Base-by-base conservation (phyloP, 1,284 basidiomycete species). In the Wolfiporia cocos region DNA sequence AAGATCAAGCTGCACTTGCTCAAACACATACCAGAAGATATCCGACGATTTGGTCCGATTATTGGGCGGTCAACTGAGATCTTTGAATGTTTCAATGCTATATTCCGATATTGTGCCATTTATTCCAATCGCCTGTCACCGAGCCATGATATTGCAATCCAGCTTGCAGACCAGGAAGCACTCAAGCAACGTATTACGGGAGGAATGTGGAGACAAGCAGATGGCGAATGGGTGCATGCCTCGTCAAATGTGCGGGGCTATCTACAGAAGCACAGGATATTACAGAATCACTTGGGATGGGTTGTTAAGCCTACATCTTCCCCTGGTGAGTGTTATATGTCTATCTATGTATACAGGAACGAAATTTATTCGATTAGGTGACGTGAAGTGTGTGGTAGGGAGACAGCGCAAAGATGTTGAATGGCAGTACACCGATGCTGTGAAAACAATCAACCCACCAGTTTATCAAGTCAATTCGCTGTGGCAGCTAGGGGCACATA, bases 51-150 rank as follows among this genome's bases (percentile, higher is more conserved):
- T 42, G 57, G 55, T 0, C 55, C 57, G 1, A 41, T 49, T 2
- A 41, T 52, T n/a, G 36, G 51, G 7, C 53, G 44, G 32, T 49
- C 57, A 1, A 73, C 70, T 0, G 70, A 74, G 37, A 56, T 47
- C 0, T 74, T 71, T 44, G 69, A 74, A 49, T 69, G 64, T 2
- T 73, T 59, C 55, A 74, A 74, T 51, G 62, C 66, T 1, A 53
- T 73, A 2, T 70, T 73, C 22, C 58, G 66, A 1, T 44, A 52
- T 0, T 58, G 58, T 24, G 70, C 67, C 48, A 50, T 74, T 1
- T 62, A 69, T 17, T 65, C 60, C 1, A 74, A 74, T 47, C 58
- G 65, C 9, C 66, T 65, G 11, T 65, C 71, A 0, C 69, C 68
- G 0, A 69, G 66, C 4, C 56, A 54, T 0, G 70, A 73, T 43